Evolutionary conservation across 1,284 basidiomycete species (phyloP).

Genomic region (Heterobasidion occidentale): DNA sequence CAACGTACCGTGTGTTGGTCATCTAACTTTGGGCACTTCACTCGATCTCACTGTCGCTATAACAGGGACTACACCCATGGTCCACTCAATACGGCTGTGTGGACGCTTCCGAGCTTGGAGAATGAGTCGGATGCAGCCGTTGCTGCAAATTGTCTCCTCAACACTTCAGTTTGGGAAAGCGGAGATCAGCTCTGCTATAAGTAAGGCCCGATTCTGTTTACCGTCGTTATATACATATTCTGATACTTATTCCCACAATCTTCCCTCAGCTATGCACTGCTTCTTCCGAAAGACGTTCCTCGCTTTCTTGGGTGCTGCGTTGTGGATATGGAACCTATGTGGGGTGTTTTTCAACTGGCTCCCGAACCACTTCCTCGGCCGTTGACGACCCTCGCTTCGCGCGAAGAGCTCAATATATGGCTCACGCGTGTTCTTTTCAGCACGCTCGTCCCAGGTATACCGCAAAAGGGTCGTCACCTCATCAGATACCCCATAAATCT

Average conservation of each 20-base stretch:
- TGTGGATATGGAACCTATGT: constrained; percentile 3
- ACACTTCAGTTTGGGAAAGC: constrained; percentile 17
- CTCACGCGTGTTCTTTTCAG: constrained; percentile 29
- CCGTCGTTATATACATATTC: not conserved
- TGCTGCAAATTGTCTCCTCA: constrained; percentile 24
- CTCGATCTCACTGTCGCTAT: not conserved
- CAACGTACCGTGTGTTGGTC: constrained; percentile 18
- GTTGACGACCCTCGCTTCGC: constrained; percentile 21
- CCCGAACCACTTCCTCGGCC: constrained; percentile 16
- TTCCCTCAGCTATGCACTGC: constrained; percentile 21
- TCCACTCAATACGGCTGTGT: constrained; percentile 20
- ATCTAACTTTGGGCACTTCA: not conserved
- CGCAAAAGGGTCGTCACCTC: not conserved
- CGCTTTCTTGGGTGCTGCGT: constrained; percentile 22
- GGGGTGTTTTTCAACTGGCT: constrained; percentile 1
- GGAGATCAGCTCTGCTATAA: constrained; percentile 22
- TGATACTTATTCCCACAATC: not conserved
- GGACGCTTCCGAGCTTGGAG: constrained; percentile 19
- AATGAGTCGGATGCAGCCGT: constrained; percentile 15
- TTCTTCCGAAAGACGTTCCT: constrained; percentile 17
- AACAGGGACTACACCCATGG: constrained; percentile 27
- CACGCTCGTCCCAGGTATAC: constrained; percentile 14
- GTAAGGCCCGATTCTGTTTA: constrained; percentile 10
- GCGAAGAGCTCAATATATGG: constrained; percentile 26
- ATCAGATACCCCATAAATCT: constrained; percentile 30